These are phyloP conservation scores for Exobasidium rhododendri DNA, from an alignment of 1,284 basidiomycete species.

Conservation along the genomic window DNA sequence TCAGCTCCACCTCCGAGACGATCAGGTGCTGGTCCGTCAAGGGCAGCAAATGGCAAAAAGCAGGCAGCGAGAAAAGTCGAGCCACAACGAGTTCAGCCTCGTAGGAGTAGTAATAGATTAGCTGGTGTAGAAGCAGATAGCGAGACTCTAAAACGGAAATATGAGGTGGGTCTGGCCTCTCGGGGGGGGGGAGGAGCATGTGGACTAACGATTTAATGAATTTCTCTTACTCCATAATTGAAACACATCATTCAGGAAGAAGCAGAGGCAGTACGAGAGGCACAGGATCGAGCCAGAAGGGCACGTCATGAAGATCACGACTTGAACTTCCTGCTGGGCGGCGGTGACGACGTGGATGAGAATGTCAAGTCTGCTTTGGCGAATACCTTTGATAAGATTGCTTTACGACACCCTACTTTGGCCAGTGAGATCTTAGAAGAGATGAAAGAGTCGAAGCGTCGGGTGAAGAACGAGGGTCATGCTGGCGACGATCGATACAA, in stretches of 20 bases:
- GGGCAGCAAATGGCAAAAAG: slow-evolving; percentile 17
- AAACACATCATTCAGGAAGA: slow-evolving; percentile 8
- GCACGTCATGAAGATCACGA: slow-evolving; percentile 39
- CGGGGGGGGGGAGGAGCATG: not conserved
- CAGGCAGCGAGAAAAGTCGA: not conserved
- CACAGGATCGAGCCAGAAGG: slow-evolving; percentile 30
- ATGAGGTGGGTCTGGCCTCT: slow-evolving; percentile 22
- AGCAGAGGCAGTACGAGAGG: slow-evolving; percentile 29
- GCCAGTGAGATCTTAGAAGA: slow-evolving; percentile 19
- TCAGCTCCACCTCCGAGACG: slow-evolving; percentile 8
- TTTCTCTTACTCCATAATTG: not conserved
- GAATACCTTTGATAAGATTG: slow-evolving; percentile 10
- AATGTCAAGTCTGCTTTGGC: slow-evolving; percentile 23
- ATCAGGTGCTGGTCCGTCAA: slow-evolving; percentile 20
- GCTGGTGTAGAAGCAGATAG: slow-evolving; percentile 31
- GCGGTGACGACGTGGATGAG: slow-evolving; percentile 24
- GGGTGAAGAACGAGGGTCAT: slow-evolving; percentile 11
- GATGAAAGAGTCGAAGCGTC: slow-evolving; percentile 17
- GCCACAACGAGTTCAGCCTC: slow-evolving; percentile 7
- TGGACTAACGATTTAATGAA: not conserved
- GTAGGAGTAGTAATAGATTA: not conserved
- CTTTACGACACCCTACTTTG: slow-evolving; percentile 6
- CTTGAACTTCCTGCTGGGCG: slow-evolving; percentile 27
- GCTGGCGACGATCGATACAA: slow-evolving; percentile 12
- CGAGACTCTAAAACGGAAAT: slow-evolving; percentile 33